These are phyloP conservation scores for Pelargonium citronellum DNA, from an alignment of 441 rosid species.

Conservation along the genomic window DNA sequence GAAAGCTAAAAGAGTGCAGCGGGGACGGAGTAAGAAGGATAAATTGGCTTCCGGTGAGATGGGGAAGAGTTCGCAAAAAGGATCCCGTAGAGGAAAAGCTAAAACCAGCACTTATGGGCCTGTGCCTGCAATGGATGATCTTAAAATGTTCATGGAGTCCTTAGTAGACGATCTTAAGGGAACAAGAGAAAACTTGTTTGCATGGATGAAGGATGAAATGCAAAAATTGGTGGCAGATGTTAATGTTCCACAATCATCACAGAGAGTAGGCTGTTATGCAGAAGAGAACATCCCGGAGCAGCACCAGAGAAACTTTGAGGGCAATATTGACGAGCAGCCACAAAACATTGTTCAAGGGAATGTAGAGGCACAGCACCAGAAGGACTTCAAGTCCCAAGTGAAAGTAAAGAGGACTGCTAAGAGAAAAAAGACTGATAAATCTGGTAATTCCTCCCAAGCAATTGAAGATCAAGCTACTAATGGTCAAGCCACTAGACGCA, in stretches of 20 bases:
- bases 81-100: constrained; percentile 22
- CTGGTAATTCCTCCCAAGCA: constrained; percentile 15
- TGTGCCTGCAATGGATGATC: constrained; percentile 33
- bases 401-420: constrained; percentile 15
- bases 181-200: constrained; percentile 35
- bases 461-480: constrained; percentile 18
- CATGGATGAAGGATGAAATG: constrained; percentile 56
- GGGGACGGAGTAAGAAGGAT: constrained; percentile 20
- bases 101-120: constrained; percentile 24
- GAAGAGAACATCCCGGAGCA: constrained; percentile 21
- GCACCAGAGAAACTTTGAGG: too few species aligned
- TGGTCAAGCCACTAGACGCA: constrained; percentile 25
- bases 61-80: constrained; percentile 22
- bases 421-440: constrained; percentile 15
- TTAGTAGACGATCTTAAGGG: constrained; percentile 47
- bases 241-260: constrained; percentile 15
- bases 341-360: constrained; percentile 21
- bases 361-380: constrained; percentile 17
- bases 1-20: constrained; percentile 28
- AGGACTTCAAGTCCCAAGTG: constrained; percentile 18
- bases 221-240: constrained; percentile 35
- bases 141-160: constrained; percentile 37
- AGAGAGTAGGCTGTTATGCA: constrained; percentile 17
- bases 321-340: background rate
- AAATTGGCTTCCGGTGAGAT: constrained; percentile 10